phyloP scores from a whole-genome alignment of 768 basidiomycete species.

The Russula brevipes region DNA sequence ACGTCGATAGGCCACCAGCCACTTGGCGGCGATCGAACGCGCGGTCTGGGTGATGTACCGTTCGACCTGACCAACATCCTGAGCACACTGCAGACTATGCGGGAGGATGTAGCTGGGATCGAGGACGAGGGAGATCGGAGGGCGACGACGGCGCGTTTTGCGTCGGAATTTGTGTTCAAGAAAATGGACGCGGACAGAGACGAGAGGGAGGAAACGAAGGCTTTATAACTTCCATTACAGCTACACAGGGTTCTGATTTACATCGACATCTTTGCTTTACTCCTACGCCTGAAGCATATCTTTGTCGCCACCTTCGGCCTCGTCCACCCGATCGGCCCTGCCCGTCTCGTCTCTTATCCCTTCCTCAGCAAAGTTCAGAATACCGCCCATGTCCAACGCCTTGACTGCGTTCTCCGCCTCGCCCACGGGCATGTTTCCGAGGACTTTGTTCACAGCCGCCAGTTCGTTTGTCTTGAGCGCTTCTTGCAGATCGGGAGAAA shows the following conservation, averaged over 20 bases:
- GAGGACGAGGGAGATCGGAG: slow-evolving; percentile 20
- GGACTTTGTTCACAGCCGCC: slow-evolving; percentile 82
- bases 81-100: slow-evolving; percentile 11
- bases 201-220: not conserved
- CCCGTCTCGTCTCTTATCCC: slow-evolving; percentile 67
- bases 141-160: slow-evolving; percentile 21
- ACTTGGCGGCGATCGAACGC: not conserved
- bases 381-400: slow-evolving; percentile 80
- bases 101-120: slow-evolving; percentile 22
- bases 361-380: slow-evolving; percentile 79
- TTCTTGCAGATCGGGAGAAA: slow-evolving; percentile 61
- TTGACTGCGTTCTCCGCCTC: slow-evolving; percentile 82
- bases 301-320: slow-evolving; percentile 22
- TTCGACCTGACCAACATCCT: slow-evolving; percentile 22
- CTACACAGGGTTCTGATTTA: not conserved
- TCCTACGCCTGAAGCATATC: not conserved
- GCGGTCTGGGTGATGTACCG: slow-evolving; percentile 1
- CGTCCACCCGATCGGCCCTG: slow-evolving; percentile 23
- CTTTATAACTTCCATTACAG: not conserved
- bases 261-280: not conserved
- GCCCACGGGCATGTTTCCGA: slow-evolving; percentile 75
- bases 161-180: slow-evolving; percentile 23
- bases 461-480: slow-evolving; percentile 74
- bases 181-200: slow-evolving; percentile 19
- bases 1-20: not conserved